phyloP scores from a whole-genome alignment of 176 grass and related monocot species.

The Cenchrus americanus region DNA sequence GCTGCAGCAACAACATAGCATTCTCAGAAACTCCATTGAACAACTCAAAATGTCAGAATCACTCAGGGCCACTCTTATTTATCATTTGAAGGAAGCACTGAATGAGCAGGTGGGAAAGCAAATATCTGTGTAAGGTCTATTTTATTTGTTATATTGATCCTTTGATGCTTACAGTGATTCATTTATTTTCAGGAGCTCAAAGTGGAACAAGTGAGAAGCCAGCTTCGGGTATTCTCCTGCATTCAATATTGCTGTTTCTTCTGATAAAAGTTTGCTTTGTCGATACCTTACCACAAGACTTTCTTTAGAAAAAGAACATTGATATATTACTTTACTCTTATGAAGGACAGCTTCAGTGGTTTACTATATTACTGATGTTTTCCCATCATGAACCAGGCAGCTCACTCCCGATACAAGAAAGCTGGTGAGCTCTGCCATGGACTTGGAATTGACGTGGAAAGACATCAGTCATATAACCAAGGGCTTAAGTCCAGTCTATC shows the following conservation, averaged over 20 bases:
- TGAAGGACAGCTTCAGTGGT: neutral
- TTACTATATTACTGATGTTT: constrained; percentile 35
- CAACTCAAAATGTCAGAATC: constrained; percentile 70
- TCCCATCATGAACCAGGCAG: constrained; percentile 54
- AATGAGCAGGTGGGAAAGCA: constrained; percentile 72
- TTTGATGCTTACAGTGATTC: constrained; percentile 24
- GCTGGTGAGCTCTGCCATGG: constrained; percentile 49
- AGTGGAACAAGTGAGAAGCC: constrained; percentile 58
- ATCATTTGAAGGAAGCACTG: constrained; percentile 71
- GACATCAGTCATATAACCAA: constrained; percentile 36
- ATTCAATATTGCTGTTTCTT: constrained; percentile 1
- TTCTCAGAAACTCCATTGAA: constrained; percentile 70
- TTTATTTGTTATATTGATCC: constrained; percentile 33
- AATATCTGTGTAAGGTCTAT: neutral
- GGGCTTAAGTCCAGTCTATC: constrained; percentile 27
- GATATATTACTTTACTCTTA: constrained; percentile 7
- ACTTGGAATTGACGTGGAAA: constrained; percentile 41
- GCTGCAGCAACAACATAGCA: constrained; percentile 59
- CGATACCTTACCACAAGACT: neutral
- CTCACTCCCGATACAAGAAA: constrained; percentile 64
- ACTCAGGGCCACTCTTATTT: constrained; percentile 60
- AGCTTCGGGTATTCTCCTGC: constrained; percentile 68
- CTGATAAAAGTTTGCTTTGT: constrained; percentile 14
- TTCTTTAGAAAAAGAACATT: neutral
- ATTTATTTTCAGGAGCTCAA: constrained; percentile 70